Conservation (phyloP, 495 filamentous ascomycete genomes). For the Podospora didyma region DNA sequence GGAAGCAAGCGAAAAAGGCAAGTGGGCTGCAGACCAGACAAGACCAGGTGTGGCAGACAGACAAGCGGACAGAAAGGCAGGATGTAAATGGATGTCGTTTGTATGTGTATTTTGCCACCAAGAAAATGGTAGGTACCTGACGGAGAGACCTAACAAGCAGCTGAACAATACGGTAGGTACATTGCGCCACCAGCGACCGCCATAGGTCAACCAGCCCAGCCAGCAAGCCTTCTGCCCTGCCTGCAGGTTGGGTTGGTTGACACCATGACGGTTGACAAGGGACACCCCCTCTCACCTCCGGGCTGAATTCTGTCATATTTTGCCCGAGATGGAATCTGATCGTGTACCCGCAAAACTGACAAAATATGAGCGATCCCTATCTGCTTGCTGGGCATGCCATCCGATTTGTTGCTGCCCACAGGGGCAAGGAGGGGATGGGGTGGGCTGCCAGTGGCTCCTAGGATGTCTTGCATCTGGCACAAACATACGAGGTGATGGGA, state of each 20-base stretch:
- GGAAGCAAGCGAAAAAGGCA: too few relatives aligned
- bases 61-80: too few relatives aligned
- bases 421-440: background rate
- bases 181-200: background rate
- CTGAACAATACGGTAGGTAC: background rate
- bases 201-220: background rate
- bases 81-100: too few relatives aligned
- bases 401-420: constrained; percentile 15
- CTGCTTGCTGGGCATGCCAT: constrained; percentile 4
- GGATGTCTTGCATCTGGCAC: background rate
- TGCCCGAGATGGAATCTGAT: constrained; percentile 4
- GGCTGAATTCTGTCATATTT: background rate
- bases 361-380: constrained; percentile 14
- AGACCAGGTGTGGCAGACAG: too few relatives aligned
- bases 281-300: too few relatives aligned
- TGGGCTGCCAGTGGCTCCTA: background rate
- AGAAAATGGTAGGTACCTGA: too few relatives aligned
- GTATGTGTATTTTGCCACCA: too few relatives aligned
- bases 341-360: background rate
- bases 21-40: too few relatives aligned
- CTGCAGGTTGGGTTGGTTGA: too few relatives aligned
- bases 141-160: too few relatives aligned
- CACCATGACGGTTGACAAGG: too few relatives aligned
- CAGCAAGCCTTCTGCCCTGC: background rate
- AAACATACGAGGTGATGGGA: background rate